Conservation (phyloP, 2,329 filamentous ascomycete species). For the Rhinocladiella similis region DNA sequence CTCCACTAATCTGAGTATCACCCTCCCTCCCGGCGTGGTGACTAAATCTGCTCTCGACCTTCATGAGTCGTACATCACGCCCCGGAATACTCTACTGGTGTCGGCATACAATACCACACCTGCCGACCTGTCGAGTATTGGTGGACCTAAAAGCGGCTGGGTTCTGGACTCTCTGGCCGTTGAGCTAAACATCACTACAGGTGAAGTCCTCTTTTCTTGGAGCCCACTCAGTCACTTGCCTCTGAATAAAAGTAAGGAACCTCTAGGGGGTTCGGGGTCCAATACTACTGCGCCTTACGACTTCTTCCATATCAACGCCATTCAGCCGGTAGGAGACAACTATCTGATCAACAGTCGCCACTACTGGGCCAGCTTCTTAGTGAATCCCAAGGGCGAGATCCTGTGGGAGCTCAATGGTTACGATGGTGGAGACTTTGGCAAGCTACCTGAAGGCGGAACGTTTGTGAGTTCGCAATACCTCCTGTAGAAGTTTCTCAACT, state of each 20-base stretch:
- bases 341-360: conserved; percentile 14
- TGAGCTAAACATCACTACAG: too few species aligned
- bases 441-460: conserved; percentile 3
- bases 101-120: conserved; percentile 38
- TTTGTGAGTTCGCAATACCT: conserved; percentile 5
- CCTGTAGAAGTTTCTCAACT: neutral
- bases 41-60: conserved; percentile 31
- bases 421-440: conserved; percentile 10
- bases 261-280: too few species aligned
- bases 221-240: too few species aligned
- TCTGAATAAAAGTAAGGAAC: too few species aligned
- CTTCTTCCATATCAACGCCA: conserved; percentile 54
- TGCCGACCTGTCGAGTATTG: conserved; percentile 28
- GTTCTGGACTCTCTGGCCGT: too few species aligned
- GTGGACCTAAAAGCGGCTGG: conserved; percentile 5
- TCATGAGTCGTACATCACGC: conserved; percentile 37
- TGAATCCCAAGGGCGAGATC: conserved; percentile 8
- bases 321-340: conserved; percentile 10
- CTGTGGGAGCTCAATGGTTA: conserved; percentile 9
- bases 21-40: conserved; percentile 2
- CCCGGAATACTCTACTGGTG: conserved; percentile 36
- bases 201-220: too few species aligned
- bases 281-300: conserved; percentile 41
- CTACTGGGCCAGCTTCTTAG: conserved; percentile 10
- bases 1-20: conserved; percentile 4